Percentiles rank a stretch among this genome's conserved stretches.
These are phyloP conservation scores for Picocystis salinarum DNA, from an alignment of 139 green algal species.

Conservation along the genomic window DNA sequence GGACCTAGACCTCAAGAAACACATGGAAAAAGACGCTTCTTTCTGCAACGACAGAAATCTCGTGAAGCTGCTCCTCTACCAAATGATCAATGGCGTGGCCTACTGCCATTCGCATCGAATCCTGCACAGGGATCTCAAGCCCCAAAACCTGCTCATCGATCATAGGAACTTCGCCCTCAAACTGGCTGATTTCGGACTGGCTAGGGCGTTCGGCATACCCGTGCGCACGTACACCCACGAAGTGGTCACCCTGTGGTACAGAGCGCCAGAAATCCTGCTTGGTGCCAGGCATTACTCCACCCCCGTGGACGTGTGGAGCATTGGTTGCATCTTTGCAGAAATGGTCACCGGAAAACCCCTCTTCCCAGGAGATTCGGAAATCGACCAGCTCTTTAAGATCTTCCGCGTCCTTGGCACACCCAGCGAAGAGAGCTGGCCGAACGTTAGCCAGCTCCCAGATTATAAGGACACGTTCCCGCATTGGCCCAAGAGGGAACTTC, in stretches of 20 bases:
- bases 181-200: conserved; percentile 94
- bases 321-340: conserved; percentile 96
- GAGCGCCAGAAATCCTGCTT: conserved; percentile 89
- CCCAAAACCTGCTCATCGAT: conserved; percentile 94
- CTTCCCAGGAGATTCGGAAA: conserved; percentile 61
- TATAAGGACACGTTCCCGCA: conserved; percentile 60
- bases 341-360: conserved; percentile 61
- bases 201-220: conserved; percentile 84
- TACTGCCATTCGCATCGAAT: conserved; percentile 82
- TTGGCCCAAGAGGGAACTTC: conserved; percentile 14
- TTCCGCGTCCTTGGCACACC: conserved; percentile 43
- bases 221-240: conserved; percentile 91
- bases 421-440: conserved; percentile 24
- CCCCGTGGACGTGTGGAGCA: conserved; percentile 91
- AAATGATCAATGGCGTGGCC: conserved; percentile 78
- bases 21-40: conserved; percentile 56
- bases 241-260: conserved; percentile 97
- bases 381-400: conserved; percentile 52
- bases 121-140: conserved; percentile 92
- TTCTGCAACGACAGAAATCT: conserved; percentile 34
- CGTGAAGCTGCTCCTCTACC: conserved; percentile 76
- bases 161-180: conserved; percentile 62
- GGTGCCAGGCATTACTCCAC: conserved; percentile 82
- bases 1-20: conserved; percentile 92
- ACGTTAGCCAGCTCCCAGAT: conserved; percentile 34